Base-by-base conservation (phyloP, 2,329 filamentous ascomycete genomes). In the Stylonectria norvegica region DNA sequence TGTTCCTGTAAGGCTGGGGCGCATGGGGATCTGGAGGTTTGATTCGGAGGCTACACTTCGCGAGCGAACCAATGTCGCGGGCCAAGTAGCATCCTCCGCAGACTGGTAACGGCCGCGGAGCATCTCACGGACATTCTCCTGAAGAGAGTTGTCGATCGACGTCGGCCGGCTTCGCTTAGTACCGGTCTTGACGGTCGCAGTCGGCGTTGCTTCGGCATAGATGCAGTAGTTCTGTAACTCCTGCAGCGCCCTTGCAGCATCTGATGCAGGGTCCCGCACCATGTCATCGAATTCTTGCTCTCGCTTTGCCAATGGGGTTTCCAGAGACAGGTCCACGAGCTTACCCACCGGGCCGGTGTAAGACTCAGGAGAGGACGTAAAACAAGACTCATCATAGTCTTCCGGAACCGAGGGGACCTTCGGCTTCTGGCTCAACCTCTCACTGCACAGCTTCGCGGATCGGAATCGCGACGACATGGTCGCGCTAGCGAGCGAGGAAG, bases 81-180 rank as follows among this genome's bases (percentile, higher is more conserved):
- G 53, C 63, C 67, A 71, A 12, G 48, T 34, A 39, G 52, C 43
- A 20, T 55, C 55, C 35, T 48, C 46, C 38, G 47, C 45, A 38
- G 42, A 50, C 48, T 60, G 41, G 48, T 66, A 62, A 36, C 56
- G 56, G 22, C 58, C 65, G 31, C 65, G 65, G 19, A 86, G 67
- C 52, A 86, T 70, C 37, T 81, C 75, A 38, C 82, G 79, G 9
- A 86, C 82, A 43, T 83, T 82, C 44, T 85, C 79, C 56, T 86
- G 82, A 7, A 83, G 67, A n/a, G 69, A 64, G 42, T 71, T 67
- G 42, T 85, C 81, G 40, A 76, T 70, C 11, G 79, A 83, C 6
- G 66, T 54, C 11, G 79, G 72, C 36, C 81, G 71, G 55, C 75
- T 77, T 51, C 83, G 76, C 69, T 86, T 86, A 43, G 67, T 64